Evolutionary conservation across 331 rosid species (phyloP), one percentile per base, ranked within the genome.

Genomic region (Pyracantha coccinea): DNA sequence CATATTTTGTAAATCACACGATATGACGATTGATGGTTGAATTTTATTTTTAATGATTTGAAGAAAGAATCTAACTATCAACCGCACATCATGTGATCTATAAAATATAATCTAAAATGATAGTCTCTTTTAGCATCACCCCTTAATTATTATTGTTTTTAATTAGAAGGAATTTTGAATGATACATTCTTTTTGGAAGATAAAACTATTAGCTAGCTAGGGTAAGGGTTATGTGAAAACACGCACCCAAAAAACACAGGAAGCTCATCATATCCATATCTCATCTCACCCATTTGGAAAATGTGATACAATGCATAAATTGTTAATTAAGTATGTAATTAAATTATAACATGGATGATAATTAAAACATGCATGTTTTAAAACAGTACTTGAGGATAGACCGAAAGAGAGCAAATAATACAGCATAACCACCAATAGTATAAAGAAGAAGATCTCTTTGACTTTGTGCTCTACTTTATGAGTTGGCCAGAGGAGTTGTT

Each of bases 391-490:
- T 41, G 47, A 5, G 32, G 47, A 10, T 1, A 35, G 44, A 35
- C 8, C 8, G 44, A 55, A 65, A n/a, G 70, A 14, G 23, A 38
- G 52, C 17, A 75, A 66, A 70, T 7, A 65, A 63, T 47, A 33
- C 69, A 78, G 50, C 31, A 44, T 38, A 74, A 53, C 72, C 21
- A 83, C 52, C 78, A 52, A 75, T 71, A 53, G 78, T 69, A 79
- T 73, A 82, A 82, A 76, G 75, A 55, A 68, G 76, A 72, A 82
- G 77, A 70, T 64, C 54, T 73, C 55, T 29, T 13, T 65, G 54
- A 50, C 27, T 12, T 24, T 29, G 14, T 7, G 25, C n/a, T 59
- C 20, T 41, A 20, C 75, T 77, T 69, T 70, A 58, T 78, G 73
- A 73, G 84, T 75, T 69, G 82, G 82, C 62, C 41, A 57, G 82